Evolutionary conservation across 176 grass and related monocot genomes (phyloP), one percentile per base, ranked within the genome.

Genomic region (Calamus simplicifolius): DNA sequence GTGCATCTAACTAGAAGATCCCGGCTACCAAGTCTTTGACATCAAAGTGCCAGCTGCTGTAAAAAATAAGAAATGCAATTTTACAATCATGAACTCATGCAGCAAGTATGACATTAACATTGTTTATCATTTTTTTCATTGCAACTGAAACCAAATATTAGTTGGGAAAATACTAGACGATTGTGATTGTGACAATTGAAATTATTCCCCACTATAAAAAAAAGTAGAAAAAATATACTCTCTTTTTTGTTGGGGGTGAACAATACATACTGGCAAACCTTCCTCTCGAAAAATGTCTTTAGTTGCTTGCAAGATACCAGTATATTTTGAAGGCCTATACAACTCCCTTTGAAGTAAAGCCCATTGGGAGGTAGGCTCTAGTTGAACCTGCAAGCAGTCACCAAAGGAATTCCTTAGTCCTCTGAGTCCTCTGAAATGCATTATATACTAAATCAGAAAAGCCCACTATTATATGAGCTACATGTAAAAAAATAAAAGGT

Each of bases 241-340:
- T 23, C 21, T 23, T 23, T 23, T 23, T 23, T 23, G 8, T 43
- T 43, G 35, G 35, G 8, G 8, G 35, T 2, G 49, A 60, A 72
- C 85, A 57, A 75, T 12, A 73, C 57, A 62, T 92, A 98, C 93
- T 79, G 67, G 76, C 54, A 98, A 92, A 81, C 93, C 93, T 98
- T 98, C 93, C 84, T 98, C 93, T 67, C 84, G 80, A 23, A 98
- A 86, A 78, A 98, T 98, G 71, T 83, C 93, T 71, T 83, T 98
- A 48, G 74, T 64, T 26, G 93, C 84, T 83, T 92, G 93, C 26
- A 88, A 12, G 61, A 98, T 72, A 10, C 93, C 93, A 63, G 77
- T 91, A 69, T 98, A 98, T 73, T 92, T 98, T 25, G 93, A 89
- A 71, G 83, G 83, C 17, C 63, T 70, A 55, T 88, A 85, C 3